A percentile compares a stretch with the other conserved stretches of the same genome.
phyloP scores from a whole-genome alignment of 129 eudicot genomes.

The Ambrosia trifida region DNA sequence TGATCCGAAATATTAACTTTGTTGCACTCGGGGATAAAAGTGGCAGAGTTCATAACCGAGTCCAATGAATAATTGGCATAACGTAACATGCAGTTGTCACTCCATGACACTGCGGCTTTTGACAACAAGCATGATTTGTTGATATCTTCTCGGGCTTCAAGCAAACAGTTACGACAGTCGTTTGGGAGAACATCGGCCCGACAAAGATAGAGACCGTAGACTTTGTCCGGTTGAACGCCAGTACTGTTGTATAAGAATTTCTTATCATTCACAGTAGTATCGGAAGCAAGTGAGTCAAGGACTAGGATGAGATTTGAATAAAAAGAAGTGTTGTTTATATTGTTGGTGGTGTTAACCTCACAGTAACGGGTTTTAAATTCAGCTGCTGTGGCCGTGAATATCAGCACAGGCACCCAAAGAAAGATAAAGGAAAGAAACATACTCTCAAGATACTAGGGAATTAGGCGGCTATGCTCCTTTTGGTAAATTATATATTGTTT shows the following conservation, averaged over 20 bases:
- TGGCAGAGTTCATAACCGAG: background rate
- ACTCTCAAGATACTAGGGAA: background rate
- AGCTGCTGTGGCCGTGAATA: background rate
- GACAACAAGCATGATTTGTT: conserved; percentile 12
- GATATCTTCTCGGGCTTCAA: conserved; percentile 14
- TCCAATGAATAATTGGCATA: conserved; percentile 19
- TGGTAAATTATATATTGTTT: no score
- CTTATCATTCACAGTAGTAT: background rate
- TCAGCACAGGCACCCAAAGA: no score
- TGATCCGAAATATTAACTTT: conserved; percentile 8
- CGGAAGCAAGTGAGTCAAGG: conserved; percentile 19
- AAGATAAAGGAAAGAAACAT: conserved; percentile 10
- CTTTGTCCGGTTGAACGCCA: conserved; percentile 10
- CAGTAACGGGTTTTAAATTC: conserved; percentile 16
- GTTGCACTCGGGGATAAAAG: conserved; percentile 13
- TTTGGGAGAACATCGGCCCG: conserved; percentile 21
- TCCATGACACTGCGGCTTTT: conserved; percentile 25
- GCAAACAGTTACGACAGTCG: conserved; percentile 27
- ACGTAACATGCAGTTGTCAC: conserved; percentile 28
- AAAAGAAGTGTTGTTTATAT: background rate
- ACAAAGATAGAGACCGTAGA: conserved; percentile 29
- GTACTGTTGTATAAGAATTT: background rate
- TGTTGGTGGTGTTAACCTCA: conserved; percentile 1
- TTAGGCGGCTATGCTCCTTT: background rate
- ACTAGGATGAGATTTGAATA: conserved; percentile 10